Evolutionary conservation across 176 grass and related monocot species (phyloP), one percentile per base, ranked within the genome.

Genomic region (Musa beccarii): DNA sequence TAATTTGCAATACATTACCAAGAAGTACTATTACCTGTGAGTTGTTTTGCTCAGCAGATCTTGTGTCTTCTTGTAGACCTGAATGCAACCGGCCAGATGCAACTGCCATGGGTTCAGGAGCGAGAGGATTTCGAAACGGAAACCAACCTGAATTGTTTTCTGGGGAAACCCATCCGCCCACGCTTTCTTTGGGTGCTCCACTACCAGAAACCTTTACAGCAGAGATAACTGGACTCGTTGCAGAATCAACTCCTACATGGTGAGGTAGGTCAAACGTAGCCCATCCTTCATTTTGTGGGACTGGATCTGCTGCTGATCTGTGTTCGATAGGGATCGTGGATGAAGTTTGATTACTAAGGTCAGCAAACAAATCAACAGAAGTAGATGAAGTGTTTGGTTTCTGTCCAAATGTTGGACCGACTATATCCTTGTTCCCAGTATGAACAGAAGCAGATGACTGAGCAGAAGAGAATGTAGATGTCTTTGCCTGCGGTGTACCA

Each of bases 211-310:
- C 74, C 22, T 80, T 59, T 75, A 77, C 28, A 81, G 77, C 50
- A 59, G 86, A 75, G 78, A 63, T 61, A 77, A 78, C 76, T 72
- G 74, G 20, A 76, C 83, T 83, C 68, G 82, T 64, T 83, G 80
- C 68, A 59, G 79, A 70, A 34, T 74, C 80, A 72, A 62, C 52
- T 43, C 71, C 53, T 80, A 71, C 74, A 76, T 82, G 77, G 63
- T 90, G 83, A 79, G 84, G 83, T 80, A 78, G 62, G 71, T 83
- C 86, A 71, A 98, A 93, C 53, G 84, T 93, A 81, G 95, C 90
- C 95, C 95, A 98, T 74, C 84, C 95, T 81, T 87, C 80, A 66
- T 93, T 83, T 71, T 84, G 63, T 81, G 84, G 61, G 2, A 79
- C 59, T 79, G 82, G 70, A 81, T 12, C 14, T 70, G 66, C 26